Percentiles rank a stretch among this genome's conserved stretches.
Conservation (phyloP, 2,329 filamentous ascomycete genomes). For the Pseudodiploospora longispora region DNA sequence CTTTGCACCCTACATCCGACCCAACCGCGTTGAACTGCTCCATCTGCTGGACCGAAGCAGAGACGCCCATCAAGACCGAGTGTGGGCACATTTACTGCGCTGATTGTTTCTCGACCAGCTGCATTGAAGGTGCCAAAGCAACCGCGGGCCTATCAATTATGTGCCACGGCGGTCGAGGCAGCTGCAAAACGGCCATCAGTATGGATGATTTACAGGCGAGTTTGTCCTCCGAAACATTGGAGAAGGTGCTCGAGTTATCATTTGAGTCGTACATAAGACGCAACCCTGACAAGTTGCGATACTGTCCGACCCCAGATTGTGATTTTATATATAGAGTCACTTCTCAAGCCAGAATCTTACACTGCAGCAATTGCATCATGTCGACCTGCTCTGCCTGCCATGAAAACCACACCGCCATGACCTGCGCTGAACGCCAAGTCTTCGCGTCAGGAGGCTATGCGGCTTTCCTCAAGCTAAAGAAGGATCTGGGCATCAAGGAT, state of each 20-base stretch:
- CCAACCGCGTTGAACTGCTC: constrained; percentile 16
- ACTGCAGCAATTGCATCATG: constrained; percentile 28
- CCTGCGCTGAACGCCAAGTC: constrained; percentile 26
- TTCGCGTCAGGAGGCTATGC: constrained; percentile 15
- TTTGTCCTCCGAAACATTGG: no score
- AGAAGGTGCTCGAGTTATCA: constrained; percentile 20
- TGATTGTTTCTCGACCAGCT: constrained; percentile 32
- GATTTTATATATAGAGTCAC: constrained; percentile 30
- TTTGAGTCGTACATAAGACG: constrained; percentile 26
- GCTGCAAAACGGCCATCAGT: no score
- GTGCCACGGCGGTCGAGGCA: no score
- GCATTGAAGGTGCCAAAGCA: no score
- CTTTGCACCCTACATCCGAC: constrained; percentile 10
- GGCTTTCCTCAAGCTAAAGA: constrained; percentile 22
- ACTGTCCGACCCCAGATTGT: constrained; percentile 37
- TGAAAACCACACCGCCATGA: constrained; percentile 22
- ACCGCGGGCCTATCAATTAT: no score
- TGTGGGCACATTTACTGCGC: constrained; percentile 36
- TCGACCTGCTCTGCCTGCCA: constrained; percentile 28
- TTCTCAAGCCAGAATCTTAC: constrained; percentile 1
- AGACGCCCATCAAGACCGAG: constrained; percentile 23
- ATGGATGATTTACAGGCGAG: no score
- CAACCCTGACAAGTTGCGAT: constrained; percentile 23
- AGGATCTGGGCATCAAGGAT: constrained; percentile 27
- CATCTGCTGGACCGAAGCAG: constrained; percentile 29